A percentile compares a stretch with the other conserved stretches of the same genome.
Evolutionary conservation across 805 yeast genomes (phyloP).

Genomic region (Cyberlindnera lachancei): DNA sequence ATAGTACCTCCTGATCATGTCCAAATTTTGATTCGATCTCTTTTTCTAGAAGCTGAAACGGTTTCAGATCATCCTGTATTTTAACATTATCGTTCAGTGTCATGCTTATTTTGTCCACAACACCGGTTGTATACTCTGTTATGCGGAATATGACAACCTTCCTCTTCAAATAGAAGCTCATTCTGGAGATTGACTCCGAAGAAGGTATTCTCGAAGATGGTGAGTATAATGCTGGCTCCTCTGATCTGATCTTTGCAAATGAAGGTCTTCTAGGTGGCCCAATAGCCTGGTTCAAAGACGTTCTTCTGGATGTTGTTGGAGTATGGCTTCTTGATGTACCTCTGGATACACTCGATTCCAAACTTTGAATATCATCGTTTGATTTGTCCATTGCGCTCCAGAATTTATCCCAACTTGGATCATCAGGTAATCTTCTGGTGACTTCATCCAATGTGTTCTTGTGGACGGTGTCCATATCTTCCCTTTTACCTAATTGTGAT

Average conservation of each 20-base stretch:
- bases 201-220: constrained; percentile 14
- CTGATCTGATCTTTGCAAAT: constrained; percentile 8
- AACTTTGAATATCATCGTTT: constrained; percentile 20
- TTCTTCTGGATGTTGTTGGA: constrained; percentile 9
- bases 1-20: constrained; percentile 24
- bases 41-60: constrained; percentile 16
- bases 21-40: constrained; percentile 21
- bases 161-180: constrained; percentile 16
- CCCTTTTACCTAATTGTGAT: constrained; percentile 25
- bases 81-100: constrained; percentile 15
- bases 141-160: constrained; percentile 18
- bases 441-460: constrained; percentile 18
- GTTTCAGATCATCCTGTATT: constrained; percentile 15
- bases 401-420: constrained; percentile 24
- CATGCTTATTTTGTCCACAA: constrained; percentile 20
- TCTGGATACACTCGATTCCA: constrained; percentile 19
- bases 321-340: constrained; percentile 21
- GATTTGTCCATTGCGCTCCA: constrained; percentile 27
- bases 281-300: constrained; percentile 14
- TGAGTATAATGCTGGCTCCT: constrained; percentile 4
- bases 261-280: constrained; percentile 18
- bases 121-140: constrained; percentile 5
- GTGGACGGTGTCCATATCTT: constrained; percentile 16
- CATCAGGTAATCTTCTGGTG: constrained; percentile 18
- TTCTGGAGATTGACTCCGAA: constrained; percentile 16